Base-by-base conservation (phyloP, 495 filamentous ascomycete genomes). In the Tricharina praecox region DNA sequence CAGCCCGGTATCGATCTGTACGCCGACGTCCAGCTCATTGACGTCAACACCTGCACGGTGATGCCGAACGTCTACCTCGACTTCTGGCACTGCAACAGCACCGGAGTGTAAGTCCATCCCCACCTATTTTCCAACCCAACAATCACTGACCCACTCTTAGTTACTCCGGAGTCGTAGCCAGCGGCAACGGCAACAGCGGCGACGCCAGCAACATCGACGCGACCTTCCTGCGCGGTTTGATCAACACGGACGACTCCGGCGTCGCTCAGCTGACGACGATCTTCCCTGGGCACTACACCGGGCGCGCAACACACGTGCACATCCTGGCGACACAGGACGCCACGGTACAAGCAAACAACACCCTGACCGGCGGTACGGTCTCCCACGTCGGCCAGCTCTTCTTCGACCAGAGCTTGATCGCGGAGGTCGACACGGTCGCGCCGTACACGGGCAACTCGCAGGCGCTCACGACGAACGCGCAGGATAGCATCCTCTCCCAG, bases 301-400 rank as follows among this genome's bases (percentile, higher is more conserved):
- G 72, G 1, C 70, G 76, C 18, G 69, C 74, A 3, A 73, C 65
- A 3, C 76, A 78, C 60, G 70, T 68, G 30, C 74, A 79, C 53
- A 53, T 77, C 15, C 56, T 72, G 19, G 69, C 68, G 8, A 69
- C 72, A 52, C 56, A 67, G 26, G 67, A 67, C 38, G 64, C 67
- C n/a, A 70, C 60, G 18, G 55, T 70, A 3, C 60, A 68, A 45
- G 54, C 64, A 11, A 76, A 77, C 63, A 68, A 66, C 34, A 74
- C 70, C 16, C 64, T 69, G 50, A 64, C 64, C 7, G 67, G 69
- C 7, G 68, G 70, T 16, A 60, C 63, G 16, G 67, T 74, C 40
- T 63, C 67, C 16, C 74, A 82, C 61, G 64, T 78, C 48, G 64
- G 76, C 49, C 77, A 82, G 59, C 52, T 79, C 13, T 81, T 77